Percentiles rank a stretch among this genome's conserved stretches.
These are phyloP conservation scores for Cicer cuneatum DNA, from an alignment of 306 rosid species.

Conservation along the genomic window DNA sequence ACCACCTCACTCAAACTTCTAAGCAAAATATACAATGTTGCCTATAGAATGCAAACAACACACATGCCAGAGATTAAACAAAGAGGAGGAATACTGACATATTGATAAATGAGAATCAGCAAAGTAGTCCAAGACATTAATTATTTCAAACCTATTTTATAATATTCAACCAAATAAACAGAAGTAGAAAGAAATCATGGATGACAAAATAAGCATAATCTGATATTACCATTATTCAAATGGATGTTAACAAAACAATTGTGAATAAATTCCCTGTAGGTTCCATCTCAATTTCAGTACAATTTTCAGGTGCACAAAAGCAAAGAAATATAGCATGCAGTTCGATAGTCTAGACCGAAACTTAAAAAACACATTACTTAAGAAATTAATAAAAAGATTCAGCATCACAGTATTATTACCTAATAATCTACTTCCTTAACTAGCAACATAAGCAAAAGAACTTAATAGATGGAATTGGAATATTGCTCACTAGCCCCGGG, in stretches of 20 bases:
- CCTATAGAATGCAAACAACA: conserved; percentile 10
- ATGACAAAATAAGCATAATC: conserved; percentile 40
- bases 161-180: conserved; percentile 38
- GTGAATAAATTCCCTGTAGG: conserved; percentile 56
- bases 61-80: conserved; percentile 13
- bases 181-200: conserved; percentile 18
- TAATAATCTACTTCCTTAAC: conserved; percentile 44
- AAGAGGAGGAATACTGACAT: background rate
- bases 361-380: conserved; percentile 44
- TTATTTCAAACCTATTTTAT: conserved; percentile 17
- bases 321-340: conserved; percentile 43
- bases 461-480: conserved; percentile 77
- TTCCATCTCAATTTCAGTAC: conserved; percentile 51
- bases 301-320: conserved; percentile 40
- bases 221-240: conserved; percentile 41
- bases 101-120: conserved; percentile 19
- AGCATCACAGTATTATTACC: conserved; percentile 37
- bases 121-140: conserved; percentile 9
- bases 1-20: background rate
- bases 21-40: conserved; percentile 29
- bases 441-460: conserved; percentile 41
- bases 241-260: conserved; percentile 37
- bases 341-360: conserved; percentile 35
- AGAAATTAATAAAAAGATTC: conserved; percentile 39
- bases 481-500: conserved; percentile 78